Conservation (phyloP, 139 green algal genomes). For the Trebouxia sp. region DNA sequence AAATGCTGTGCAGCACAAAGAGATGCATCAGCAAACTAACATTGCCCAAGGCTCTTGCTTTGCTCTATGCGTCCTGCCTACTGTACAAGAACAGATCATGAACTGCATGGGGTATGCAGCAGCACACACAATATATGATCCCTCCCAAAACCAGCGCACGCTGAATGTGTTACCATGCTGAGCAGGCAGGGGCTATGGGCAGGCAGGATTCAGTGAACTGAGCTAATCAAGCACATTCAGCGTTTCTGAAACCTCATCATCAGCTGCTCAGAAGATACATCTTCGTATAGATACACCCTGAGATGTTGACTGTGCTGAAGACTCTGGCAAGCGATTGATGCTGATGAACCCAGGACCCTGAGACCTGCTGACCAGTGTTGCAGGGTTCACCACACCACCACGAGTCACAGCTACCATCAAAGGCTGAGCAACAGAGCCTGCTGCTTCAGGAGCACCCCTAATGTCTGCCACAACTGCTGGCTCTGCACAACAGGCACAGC, state of each 20-base stretch:
- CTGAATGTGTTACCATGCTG: too few species aligned
- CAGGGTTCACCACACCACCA: neutral
- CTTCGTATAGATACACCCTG: neutral
- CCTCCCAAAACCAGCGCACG: neutral
- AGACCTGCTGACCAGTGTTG: constrained; percentile 7
- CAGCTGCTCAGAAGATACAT: neutral
- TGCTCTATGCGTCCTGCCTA: neutral
- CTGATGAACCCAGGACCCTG: constrained; percentile 19
- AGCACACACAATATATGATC: neutral
- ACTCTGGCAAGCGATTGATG: constrained; percentile 16
- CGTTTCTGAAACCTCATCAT: neutral
- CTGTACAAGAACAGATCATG: constrained; percentile 12
- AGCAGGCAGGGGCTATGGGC: too few species aligned
- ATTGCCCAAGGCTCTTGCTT: neutral
- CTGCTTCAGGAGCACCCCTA: neutral
- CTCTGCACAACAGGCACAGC: neutral
- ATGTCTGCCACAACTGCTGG: neutral
- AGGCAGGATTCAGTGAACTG: neutral
- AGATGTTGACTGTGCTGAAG: constrained; percentile 7
- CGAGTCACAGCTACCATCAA: constrained; percentile 4
- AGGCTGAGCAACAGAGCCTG: neutral
- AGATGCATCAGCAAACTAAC: neutral
- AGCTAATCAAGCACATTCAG: neutral
- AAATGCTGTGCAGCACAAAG: neutral
- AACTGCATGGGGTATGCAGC: constrained; percentile 15